Evolutionary conservation across 257 asterid species (phyloP), one percentile per base, ranked within the genome.

Genomic region (Eustoma russellianum): DNA sequence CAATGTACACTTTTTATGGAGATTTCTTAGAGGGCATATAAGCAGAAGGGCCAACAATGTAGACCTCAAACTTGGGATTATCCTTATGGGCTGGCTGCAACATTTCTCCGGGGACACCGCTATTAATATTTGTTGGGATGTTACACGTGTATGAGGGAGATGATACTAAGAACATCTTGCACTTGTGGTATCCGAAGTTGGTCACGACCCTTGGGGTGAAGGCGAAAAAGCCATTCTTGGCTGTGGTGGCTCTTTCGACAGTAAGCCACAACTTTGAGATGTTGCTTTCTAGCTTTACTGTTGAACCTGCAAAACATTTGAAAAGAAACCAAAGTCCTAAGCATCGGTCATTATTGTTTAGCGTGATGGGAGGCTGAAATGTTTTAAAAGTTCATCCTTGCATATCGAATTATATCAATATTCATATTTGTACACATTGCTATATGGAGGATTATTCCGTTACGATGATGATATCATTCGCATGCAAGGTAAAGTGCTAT

Each of bases 241-340:
- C 73, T 9, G 83, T 70, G 5, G 11, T 71, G 1, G 77, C 66
- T 19, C 50, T 33, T 19, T 55, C 44, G 41, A 46, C 70, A 8
- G 44, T 53, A 5, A 57, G 5, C 0, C 58, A 53, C 6, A 19
- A 19, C 62, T 63, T 70, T n/a, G 70, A 62, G 64, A 62, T 65
- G 33, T 60, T 53, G 70, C 96, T 83, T 64, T 66, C 71, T 17
- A 88, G 60, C 33, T 70, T 80, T 65, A 87, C 96, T 46, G 49
- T 41, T 0, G 94, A 89, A 13, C 80, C 90, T 83, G 71, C 1
- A 24, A 24, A 24, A 24, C 30, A 24, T 2, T 24, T 24, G 2
- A 2, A 51, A 15, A 57, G 7, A 62, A 0, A 5, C 13, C 13
- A 18, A 13, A 13, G 2, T 38, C 43, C 1, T 38, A 8, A 5